Base-by-base conservation (phyloP, 106 monocot species). In the Dendrobium officinale region DNA sequence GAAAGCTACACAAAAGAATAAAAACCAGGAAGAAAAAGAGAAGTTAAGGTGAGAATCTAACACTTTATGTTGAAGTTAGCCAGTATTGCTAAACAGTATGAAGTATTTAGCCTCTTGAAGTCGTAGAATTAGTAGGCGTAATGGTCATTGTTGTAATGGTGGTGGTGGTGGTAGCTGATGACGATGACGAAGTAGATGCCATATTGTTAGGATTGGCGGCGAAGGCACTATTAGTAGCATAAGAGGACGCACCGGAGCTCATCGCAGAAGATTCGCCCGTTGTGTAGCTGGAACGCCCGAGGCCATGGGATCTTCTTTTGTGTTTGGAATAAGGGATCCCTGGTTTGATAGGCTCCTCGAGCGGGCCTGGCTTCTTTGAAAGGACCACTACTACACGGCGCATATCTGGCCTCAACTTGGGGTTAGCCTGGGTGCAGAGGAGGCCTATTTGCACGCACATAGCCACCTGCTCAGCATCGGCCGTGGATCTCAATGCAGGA, bases 351-450 rank as follows among this genome's bases (percentile, higher is more conserved):
- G 89, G 92, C 59, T 89, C 90, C 47, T 89, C 84, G 24, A 92
- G 79, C 1, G 59, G 13, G 76, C 82, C 88, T 2, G 88, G 85
- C 80, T 82, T 89, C 79, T 86, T 92, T 4, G 92, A 92, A 31
- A 92, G 79, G 17, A 82, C 80, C 11, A 90, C 78, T 19, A 87
- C 90, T 56, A 92, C 92, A 7, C 88, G 77, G 54, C 86, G 85
- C 90, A 92, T 92, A 80, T 89, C 86, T 2, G 90, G 92, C 47
- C 92, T 61, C 17, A 84, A 26, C 72, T 88, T 88, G 42, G 89
- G 90, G 33, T 92, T 89, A 6, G 82, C 67, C 70, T 90, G 92
- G 16, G 86, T 79, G 83, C 92, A 92, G 24, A 90, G 87, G 47
- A 92, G 86, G 24, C 88, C 92, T 16, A 92, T 20, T 27, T 90